These are phyloP conservation scores for Taphrina communis DNA, from an alignment of 1,139 yeast genomes.

Conservation along the genomic window DNA sequence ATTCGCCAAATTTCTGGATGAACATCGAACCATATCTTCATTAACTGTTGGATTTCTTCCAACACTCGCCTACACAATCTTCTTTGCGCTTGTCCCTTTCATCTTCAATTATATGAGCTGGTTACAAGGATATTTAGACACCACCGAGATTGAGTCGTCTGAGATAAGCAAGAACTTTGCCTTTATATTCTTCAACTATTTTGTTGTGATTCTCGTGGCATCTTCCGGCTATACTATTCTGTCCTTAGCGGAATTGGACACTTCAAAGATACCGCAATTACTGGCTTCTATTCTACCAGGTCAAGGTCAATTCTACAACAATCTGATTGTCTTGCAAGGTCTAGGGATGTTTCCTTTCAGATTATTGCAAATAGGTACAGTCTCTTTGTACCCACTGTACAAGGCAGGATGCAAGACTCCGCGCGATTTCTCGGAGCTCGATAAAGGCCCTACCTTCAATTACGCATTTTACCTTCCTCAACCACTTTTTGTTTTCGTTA, in stretches of 20 bases:
- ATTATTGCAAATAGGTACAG: constrained; percentile 70
- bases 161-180: constrained; percentile 69
- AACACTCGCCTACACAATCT: constrained; percentile 72
- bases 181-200: constrained; percentile 81
- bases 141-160: constrained; percentile 80
- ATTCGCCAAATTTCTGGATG: constrained; percentile 66
- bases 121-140: constrained; percentile 76
- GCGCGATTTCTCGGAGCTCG: constrained; percentile 69
- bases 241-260: constrained; percentile 71
- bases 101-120: constrained; percentile 72
- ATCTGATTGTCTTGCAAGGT: constrained; percentile 83
- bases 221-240: constrained; percentile 70
- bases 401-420: constrained; percentile 53
- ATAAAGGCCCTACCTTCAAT: constrained; percentile 77
- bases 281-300: constrained; percentile 73
- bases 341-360: constrained; percentile 83
- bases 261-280: constrained; percentile 77
- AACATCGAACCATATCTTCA: constrained; percentile 64
- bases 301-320: constrained; percentile 78
- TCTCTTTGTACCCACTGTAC: constrained; percentile 63
- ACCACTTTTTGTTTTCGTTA: constrained; percentile 74
- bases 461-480: constrained; percentile 83
- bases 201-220: constrained; percentile 79
- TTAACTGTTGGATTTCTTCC: constrained; percentile 80
- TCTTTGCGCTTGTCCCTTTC: constrained; percentile 76